These are phyloP conservation scores for Fusarium sp. DNA, from an alignment of 2,329 filamentous ascomycete genomes.

Conservation along the genomic window DNA sequence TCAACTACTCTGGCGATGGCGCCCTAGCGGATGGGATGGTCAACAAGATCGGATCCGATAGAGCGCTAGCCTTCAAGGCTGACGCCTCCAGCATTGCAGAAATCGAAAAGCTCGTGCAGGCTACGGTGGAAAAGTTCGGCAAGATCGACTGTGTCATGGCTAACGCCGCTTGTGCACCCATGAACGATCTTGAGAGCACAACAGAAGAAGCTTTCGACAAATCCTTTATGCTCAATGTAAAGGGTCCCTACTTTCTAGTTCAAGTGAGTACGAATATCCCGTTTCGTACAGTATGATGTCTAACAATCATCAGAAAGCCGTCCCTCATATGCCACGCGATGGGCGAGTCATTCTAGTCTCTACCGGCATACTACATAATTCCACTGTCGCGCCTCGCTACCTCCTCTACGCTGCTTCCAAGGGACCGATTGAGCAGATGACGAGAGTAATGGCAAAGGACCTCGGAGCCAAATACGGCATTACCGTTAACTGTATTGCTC, in stretches of 20 bases:
- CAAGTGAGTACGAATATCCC: fast-evolving
- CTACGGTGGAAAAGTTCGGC: constrained; percentile 4
- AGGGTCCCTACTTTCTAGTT: constrained; percentile 11
- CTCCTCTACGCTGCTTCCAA: constrained; percentile 18
- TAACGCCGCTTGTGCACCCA: constrained; percentile 15
- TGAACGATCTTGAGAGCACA: constrained; percentile 12
- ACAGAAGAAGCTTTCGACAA: constrained; percentile 13
- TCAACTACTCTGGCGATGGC: constrained; percentile 11
- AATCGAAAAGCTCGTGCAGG: neutral
- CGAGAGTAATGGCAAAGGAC: constrained; percentile 13
- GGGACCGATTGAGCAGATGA: constrained; percentile 19
- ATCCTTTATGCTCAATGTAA: constrained; percentile 5
- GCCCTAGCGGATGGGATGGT: constrained; percentile 6
- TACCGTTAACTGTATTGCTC: constrained; percentile 14
- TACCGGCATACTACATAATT: constrained; percentile 13
- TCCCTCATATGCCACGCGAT: constrained; percentile 12
- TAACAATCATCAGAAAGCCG: neutral
- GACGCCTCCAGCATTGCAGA: neutral
- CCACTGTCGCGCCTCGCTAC: constrained; percentile 5
- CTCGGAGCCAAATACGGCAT: constrained; percentile 12
- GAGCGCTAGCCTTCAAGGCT: neutral
- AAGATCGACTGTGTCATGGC: constrained; percentile 17
- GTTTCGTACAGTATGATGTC: fast-evolving
- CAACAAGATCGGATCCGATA: neutral
- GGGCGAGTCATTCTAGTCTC: constrained; percentile 15